Evolutionary conservation across 768 basidiomycete species (phyloP).

Genomic region (Rhizopogon roseolus): DNA sequence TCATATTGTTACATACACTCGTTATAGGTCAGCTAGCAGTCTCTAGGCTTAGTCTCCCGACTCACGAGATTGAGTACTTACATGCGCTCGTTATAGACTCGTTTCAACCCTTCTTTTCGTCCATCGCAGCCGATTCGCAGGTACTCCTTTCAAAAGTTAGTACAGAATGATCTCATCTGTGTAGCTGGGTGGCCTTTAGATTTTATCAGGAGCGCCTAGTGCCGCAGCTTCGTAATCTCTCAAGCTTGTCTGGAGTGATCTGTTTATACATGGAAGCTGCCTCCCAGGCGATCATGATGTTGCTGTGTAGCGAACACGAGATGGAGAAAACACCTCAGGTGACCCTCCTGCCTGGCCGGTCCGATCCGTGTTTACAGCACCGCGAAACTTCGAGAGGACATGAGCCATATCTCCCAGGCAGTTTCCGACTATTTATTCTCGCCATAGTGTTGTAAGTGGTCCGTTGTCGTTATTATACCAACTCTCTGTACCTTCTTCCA

Average conservation of each 20-base stretch:
- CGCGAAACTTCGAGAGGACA: neutral
- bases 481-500: neutral
- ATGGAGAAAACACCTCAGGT: neutral
- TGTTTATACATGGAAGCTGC: neutral
- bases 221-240: neutral
- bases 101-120: too few species aligned
- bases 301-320: neutral
- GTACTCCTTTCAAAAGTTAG: too few species aligned
- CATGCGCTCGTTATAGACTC: too few species aligned
- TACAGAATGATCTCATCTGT: too few species aligned
- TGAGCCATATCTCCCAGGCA: conserved; percentile 10
- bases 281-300: neutral
- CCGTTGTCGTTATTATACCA: neutral
- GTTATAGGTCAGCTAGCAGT: too few species aligned
- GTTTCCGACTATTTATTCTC: neutral
- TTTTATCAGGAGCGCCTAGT: too few species aligned
- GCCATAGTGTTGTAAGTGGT: neutral
- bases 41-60: too few species aligned
- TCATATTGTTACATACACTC: too few species aligned
- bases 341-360: neutral
- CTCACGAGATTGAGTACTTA: too few species aligned
- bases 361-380: neutral
- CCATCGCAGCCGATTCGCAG: too few species aligned
- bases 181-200: too few species aligned
- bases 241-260: neutral